Evolutionary conservation across 768 basidiomycete species (phyloP), one percentile per base, ranked within the genome.

Genomic region (Lentinula boryana): DNA sequence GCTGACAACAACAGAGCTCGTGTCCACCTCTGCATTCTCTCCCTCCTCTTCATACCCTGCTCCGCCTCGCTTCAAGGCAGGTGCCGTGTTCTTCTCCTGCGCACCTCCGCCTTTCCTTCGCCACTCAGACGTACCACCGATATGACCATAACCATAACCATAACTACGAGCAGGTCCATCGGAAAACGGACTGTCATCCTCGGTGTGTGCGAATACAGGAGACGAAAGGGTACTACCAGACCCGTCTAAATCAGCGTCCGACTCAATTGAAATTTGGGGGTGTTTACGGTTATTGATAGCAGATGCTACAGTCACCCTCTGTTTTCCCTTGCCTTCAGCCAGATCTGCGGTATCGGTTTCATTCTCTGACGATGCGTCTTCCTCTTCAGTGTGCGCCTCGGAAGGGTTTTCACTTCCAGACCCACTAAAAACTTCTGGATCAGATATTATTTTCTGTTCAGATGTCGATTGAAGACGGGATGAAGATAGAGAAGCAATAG

Each of bases 141-240:
- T 15, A 10, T 52, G n/a, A 36, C 43, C 18, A 56, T 55, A 33
- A 15, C 62, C 58, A 55, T 63, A 63, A 7, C 53, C 53, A 31
- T 61, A 56, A 44, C 53, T 46, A 10, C 49, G 44, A 16, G 23
- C 27, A n/a, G 16, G 27, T 10, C 38, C 49, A 3, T 51, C 58
- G 7, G 46, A 18, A 9, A 49, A 36, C 9, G 43, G 18, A 40
- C 57, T 66, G 15, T 70, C 72, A 1, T 66, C 62, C 32, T 69
- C 68, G 1, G 63, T 69, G 55, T 75, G 76, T 0, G 76, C 76
- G 48, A 79, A 79, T 5, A 76, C 71, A 16, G 76, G 78, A 1
- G 78, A 79, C 1, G 78, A 76, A 33, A 76, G 70, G 8, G 52
- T 61, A 48, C 50, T 38, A 31, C 36, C 61, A 16, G 49, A 53